phyloP scores from a whole-genome alignment of 1,139 yeast species.

The Saccharomyces hybrid region DNA sequence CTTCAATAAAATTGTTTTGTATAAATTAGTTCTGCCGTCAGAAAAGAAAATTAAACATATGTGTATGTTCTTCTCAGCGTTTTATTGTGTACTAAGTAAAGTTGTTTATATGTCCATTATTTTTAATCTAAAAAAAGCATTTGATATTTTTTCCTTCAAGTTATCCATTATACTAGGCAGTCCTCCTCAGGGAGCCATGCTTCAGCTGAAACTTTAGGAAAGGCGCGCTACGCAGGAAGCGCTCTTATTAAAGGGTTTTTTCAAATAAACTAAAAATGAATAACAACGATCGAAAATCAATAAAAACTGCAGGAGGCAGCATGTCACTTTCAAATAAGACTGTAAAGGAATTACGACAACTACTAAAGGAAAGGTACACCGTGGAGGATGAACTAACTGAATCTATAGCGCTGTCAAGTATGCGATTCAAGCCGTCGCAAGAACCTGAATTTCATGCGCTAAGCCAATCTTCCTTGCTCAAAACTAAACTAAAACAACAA shows the following conservation, averaged over 20 bases:
- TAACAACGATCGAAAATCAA: not conserved
- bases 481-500: not conserved
- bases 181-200: not conserved
- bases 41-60: not conserved
- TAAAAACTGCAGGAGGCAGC: not conserved
- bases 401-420: not conserved
- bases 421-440: not conserved
- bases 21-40: not conserved
- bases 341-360: not conserved
- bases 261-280: not conserved
- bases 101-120: not conserved
- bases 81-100: not conserved
- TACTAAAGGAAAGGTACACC: not conserved
- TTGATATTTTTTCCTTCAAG: not conserved
- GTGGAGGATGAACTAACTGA: constrained; percentile 1
- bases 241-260: not conserved
- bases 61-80: not conserved
- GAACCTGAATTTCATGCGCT: not conserved
- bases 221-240: not conserved
- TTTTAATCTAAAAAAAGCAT: not conserved
- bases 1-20: not conserved
- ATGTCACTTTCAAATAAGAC: not conserved
- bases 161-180: not conserved
- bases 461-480: not conserved
- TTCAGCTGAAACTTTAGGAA: not conserved